phyloP scores from a whole-genome alignment of 768 basidiomycete species.

The Hericium rajendrae region DNA sequence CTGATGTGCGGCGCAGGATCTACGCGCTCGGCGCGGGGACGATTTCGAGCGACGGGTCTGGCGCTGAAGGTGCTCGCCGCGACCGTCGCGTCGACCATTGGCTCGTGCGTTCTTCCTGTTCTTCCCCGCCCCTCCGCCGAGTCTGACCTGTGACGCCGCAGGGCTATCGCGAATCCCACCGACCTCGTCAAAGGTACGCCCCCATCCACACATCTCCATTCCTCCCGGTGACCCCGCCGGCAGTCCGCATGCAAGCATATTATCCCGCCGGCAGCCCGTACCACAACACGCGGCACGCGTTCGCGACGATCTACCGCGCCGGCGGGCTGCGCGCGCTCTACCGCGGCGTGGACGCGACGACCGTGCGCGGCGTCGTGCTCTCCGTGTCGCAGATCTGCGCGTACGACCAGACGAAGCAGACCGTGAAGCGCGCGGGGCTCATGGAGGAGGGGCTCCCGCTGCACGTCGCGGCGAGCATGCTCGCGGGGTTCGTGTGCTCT shows the following conservation, averaged over 20 bases:
- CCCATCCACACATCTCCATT: neutral
- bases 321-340: constrained; percentile 20
- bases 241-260: constrained; percentile 30
- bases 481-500: constrained; percentile 28
- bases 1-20: constrained; percentile 12
- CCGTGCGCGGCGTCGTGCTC: constrained; percentile 24
- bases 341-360: constrained; percentile 25
- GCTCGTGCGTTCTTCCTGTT: constrained; percentile 18
- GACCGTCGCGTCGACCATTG: constrained; percentile 22
- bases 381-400: constrained; percentile 27
- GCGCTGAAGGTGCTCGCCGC: constrained; percentile 25
- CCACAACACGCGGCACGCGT: constrained; percentile 22
- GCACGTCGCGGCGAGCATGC: constrained; percentile 24
- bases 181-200: constrained; percentile 26
- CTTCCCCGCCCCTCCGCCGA: neutral
- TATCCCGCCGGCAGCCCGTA: constrained; percentile 26
- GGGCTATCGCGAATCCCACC: constrained; percentile 26
- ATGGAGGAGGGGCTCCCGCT: constrained; percentile 26
- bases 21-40: constrained; percentile 16
- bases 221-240: neutral
- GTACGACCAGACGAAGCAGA: constrained; percentile 29
- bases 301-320: constrained; percentile 19
- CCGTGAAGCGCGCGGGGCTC: constrained; percentile 19
- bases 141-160: constrained; percentile 1
- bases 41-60: constrained; percentile 23